Evolutionary conservation across 192 early-diverging fungal species (phyloP), one percentile per base, ranked within the genome.

Genomic region (Gonapodya sp.): DNA sequence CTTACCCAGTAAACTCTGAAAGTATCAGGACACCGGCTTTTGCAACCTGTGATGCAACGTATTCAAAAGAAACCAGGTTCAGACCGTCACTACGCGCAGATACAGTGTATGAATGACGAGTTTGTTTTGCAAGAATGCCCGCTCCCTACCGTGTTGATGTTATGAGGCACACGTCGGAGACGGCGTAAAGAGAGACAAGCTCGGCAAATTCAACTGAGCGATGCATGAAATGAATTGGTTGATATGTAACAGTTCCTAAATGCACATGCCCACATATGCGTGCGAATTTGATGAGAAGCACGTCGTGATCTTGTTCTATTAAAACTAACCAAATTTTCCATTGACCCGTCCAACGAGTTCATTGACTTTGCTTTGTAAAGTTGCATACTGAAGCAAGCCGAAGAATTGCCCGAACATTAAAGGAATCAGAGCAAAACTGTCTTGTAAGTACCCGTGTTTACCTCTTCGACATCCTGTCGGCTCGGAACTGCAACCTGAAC

Each of bases 131-230:
- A 64, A 24, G 46, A 64, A 99, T 85, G 85, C 99, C 99, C 98
- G 99, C 99, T 36, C 98, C 98, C 86, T 99, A 97, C 81, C 98
- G 92, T 1, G 98, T 99, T 36, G 96, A 98, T 34, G 97, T 95
- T 14, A 99, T 92, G 75, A 99, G 85, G 80, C 98, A 99, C 2
- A 94, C 97, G 86, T 99, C 98, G 0, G 96, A 92, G 30, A 96
- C 91, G 0, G 97, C 95, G 86, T 99, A 99, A 46, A 99, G 91
- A 14, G 97, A 89, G 0, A 97, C 96, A 31, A 99, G 87, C 86
- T 99, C 98, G 33, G 96, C 91, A 85, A 99, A 98, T 36, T 84
- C 86, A 74, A 99, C 94, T 0, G 97, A 96, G 83, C 95, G 93
- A 88, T 99, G 97, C 91, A 99, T 85, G 77, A 96, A 99, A 83